Conservation (phyloP, 495 filamentous ascomycete species). For the Talaromyces borbonicus region DNA sequence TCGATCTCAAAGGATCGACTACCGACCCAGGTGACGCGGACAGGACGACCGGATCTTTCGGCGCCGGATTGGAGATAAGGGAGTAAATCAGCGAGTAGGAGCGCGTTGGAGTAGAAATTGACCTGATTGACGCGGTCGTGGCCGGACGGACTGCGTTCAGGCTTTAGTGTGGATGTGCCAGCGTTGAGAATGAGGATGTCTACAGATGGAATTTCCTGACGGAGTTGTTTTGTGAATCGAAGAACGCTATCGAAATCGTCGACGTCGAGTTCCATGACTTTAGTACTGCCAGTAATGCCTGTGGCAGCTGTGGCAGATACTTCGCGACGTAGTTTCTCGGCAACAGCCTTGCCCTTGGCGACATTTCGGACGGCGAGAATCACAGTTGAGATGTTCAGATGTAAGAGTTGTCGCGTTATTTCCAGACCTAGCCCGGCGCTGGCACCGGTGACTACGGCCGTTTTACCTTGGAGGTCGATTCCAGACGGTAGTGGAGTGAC, state of each 20-base stretch:
- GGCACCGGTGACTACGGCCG: constrained; percentile 16
- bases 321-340: constrained; percentile 6
- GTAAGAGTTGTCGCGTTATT: constrained; percentile 12
- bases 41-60: constrained; percentile 10
- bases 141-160: constrained; percentile 15
- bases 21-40: constrained; percentile 24
- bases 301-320: constrained; percentile 4
- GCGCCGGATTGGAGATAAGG: constrained; percentile 20
- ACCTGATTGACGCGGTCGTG: constrained; percentile 24
- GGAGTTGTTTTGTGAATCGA: constrained; percentile 14
- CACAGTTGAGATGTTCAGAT: constrained; percentile 9
- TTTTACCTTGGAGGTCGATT: constrained; percentile 15
- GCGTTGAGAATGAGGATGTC: constrained; percentile 27
- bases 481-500: constrained; percentile 1
- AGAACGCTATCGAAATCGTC: constrained; percentile 17
- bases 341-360: constrained; percentile 13
- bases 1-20: constrained; percentile 17
- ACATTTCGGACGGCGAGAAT: constrained; percentile 19
- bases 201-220: constrained; percentile 12
- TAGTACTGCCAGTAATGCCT: constrained; percentile 11
- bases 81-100: constrained; percentile 21
- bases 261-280: constrained; percentile 17
- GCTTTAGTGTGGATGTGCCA: constrained; percentile 15
- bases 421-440: constrained; percentile 16
- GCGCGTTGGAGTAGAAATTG: constrained; percentile 25